Percentiles rank a stretch among this genome's conserved stretches.
Evolutionary conservation across 2,329 filamentous ascomycete genomes (phyloP).

Genomic region (Aphanocladium album): DNA sequence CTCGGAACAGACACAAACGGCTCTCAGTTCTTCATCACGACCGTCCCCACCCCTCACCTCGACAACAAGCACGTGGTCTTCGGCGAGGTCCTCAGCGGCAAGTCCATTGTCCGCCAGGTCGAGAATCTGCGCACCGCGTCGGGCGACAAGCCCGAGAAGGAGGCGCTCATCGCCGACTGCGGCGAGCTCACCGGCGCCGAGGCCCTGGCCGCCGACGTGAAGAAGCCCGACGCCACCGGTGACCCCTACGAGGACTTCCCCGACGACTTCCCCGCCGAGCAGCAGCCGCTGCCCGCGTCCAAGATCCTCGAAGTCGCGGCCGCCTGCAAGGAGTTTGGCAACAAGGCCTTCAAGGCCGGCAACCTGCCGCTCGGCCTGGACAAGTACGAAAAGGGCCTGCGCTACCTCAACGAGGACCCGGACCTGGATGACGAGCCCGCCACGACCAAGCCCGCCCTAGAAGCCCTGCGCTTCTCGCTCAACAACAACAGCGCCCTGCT

Average conservation of each 20-base stretch:
- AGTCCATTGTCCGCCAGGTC: conserved; percentile 83
- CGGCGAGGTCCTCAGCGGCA: conserved; percentile 87
- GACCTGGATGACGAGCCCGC: conserved; percentile 66
- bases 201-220: conserved; percentile 61
- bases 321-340: conserved; percentile 87
- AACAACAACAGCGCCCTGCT: conserved; percentile 87
- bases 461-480: conserved; percentile 73
- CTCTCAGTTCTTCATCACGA: conserved; percentile 97
- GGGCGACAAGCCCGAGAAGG: conserved; percentile 71
- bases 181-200: conserved; percentile 75
- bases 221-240: conserved; percentile 71
- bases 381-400: conserved; percentile 91
- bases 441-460: conserved; percentile 62
- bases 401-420: conserved; percentile 83
- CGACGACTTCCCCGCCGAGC: conserved; percentile 63
- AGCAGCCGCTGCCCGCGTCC: conserved; percentile 58
- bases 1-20: conserved; percentile 69
- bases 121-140: conserved; percentile 74
- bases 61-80: conserved; percentile 98
- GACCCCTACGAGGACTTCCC: conserved; percentile 96
- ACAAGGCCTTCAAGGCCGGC: conserved; percentile 81
- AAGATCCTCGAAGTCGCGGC: conserved; percentile 73
- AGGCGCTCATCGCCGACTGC: conserved; percentile 74
- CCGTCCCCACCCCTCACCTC: conserved; percentile 87
- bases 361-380: conserved; percentile 67